Base-by-base conservation (phyloP, 1,139 yeast species). In the Meyerozyma smithsonii region DNA sequence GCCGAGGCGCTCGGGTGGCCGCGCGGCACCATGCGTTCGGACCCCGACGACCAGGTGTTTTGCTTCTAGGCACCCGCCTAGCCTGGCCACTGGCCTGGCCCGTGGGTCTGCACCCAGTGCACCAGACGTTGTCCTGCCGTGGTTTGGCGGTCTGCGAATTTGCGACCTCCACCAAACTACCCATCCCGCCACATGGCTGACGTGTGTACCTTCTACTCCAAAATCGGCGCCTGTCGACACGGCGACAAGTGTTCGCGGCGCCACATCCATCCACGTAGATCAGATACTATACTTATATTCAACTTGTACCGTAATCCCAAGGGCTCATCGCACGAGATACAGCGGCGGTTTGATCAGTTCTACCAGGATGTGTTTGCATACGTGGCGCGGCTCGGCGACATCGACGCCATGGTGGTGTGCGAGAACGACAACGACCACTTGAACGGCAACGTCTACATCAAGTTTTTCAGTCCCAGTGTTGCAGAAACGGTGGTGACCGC, bases 161-260 rank as follows among this genome's bases (percentile, higher is more conserved):
- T n/a, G n/a, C n/a, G n/a, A n/a, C n/a, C n/a, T n/a, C n/a, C n/a
- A n/a, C n/a, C n/a, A n/a, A n/a, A n/a, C n/a, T n/a, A n/a, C n/a
- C n/a, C n/a, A n/a, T n/a, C n/a, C n/a, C n/a, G n/a, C n/a, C n/a
- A n/a, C 34, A 30, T 30, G 34, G 20, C 34, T 3, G 34, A 30
- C 34, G 21, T 30, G 18, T 70, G 79, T 50, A 58, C 69, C 5
- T 90, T 90, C 59, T 90, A 83, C 61, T 72, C 75, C 46, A 86
- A 84, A 57, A 86, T 89, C 32, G 97, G 97, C 1, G 95, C 96
- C 0, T 90, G 97, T 56, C 72, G 97, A 43, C 97, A 90, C 58
- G 97, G 97, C 2, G 92, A 84, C 45, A 84, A 81, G 52, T 90
- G 97, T 56, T 82, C 92, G 10, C 70, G 94, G 51, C 74, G 73